phyloP scores from a whole-genome alignment of 2,329 filamentous ascomycete genomes.

The Ophiocordyceps unilateralis region DNA sequence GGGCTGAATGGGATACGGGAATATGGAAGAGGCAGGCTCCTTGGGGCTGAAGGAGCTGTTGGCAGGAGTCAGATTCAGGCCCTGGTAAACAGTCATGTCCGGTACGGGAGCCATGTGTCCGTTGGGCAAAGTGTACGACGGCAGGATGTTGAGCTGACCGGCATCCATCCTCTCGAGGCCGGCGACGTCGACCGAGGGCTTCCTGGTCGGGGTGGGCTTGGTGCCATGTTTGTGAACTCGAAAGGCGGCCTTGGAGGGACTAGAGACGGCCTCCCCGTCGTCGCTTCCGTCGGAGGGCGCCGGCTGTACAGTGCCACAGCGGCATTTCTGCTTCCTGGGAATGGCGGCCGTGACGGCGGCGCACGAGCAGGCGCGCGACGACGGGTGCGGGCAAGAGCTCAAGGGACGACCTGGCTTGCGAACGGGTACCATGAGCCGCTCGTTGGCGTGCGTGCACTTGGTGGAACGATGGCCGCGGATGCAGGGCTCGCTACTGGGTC shows the following conservation, averaged over 20 bases:
- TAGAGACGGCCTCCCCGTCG: slow-evolving; percentile 10
- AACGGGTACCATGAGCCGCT: slow-evolving; percentile 52
- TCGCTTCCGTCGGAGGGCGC: slow-evolving; percentile 10
- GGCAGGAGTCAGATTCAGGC: slow-evolving; percentile 11
- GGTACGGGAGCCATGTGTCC: slow-evolving; percentile 6
- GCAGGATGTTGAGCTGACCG: slow-evolving; percentile 31
- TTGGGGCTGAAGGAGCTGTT: slow-evolving; percentile 9
- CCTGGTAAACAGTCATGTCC: slow-evolving; percentile 10
- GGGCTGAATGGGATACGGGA: slow-evolving; percentile 12
- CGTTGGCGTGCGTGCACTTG: slow-evolving; percentile 51
- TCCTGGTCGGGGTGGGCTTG: slow-evolving; percentile 19
- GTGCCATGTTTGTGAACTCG: slow-evolving; percentile 27
- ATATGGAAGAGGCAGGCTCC: slow-evolving; percentile 13
- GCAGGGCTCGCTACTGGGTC: slow-evolving; percentile 43
- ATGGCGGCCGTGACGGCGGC: slow-evolving; percentile 47
- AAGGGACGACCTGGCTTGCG: slow-evolving; percentile 55
- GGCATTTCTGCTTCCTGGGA: slow-evolving; percentile 38
- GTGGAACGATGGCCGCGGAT: slow-evolving; percentile 62
- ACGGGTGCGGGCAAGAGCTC: slow-evolving; percentile 50
- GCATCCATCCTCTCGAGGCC: slow-evolving; percentile 35
- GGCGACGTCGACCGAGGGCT: slow-evolving; percentile 30
- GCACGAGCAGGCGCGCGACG: slow-evolving; percentile 43
- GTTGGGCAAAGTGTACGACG: slow-evolving; percentile 11
- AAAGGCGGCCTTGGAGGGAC: slow-evolving; percentile 18
- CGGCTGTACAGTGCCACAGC: slow-evolving; percentile 23